Base-by-base conservation (phyloP, 768 basidiomycete genomes). In the Hygrophorus pudorinus region DNA sequence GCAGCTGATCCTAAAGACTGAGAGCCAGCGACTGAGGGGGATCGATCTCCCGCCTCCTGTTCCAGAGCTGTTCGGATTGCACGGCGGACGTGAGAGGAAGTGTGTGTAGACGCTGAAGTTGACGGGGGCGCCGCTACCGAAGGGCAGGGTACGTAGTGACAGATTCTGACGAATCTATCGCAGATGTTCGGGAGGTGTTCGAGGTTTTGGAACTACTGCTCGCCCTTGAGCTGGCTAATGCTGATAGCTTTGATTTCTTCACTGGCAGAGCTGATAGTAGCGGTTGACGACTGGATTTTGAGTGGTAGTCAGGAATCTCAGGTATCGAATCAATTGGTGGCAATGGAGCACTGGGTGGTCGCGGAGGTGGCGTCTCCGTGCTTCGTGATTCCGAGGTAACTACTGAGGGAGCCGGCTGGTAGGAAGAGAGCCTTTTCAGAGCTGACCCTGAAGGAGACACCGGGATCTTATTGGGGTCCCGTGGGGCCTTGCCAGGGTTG, bases 61-160 rank as follows among this genome's bases (percentile, higher is more conserved):
- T 78, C 65, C 56, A 87, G 54, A 0, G 85, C 85, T n/a, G 73
- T 71, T 51, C 73, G 66, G 45, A 87, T 79, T 14, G 85, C 85
- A 44, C 75, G 70, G 45, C 73, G 70, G 32, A 85, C 75, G 47
- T 78, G 66, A 30, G 76, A 75, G 17, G 79, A 75, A 47, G 72
- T 73, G 10, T 78, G 75, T 1, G 79, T 73, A 2, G 61, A 49
- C 6, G 48, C 41, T 35, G 60, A 48, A 48, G 50, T 38, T 45
- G 54, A 42, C 42, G 65, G 50, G 55, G 59, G 47, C 49, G 50
- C 54, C 45, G n/a, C 14, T 4, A 48, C 33, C 85, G 78, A 48
- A 86, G 67, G 13, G 56, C 70, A 17, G 84, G 80, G 55, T 80
- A 87, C 1, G 85, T 86, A 52, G 78, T 74, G n/a, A 82, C 68